A percentile compares a stretch with the other conserved stretches of the same genome.
These are phyloP conservation scores for Phaeosphaeriaceae sp. DNA, from an alignment of 2,329 filamentous ascomycete genomes.

Conservation along the genomic window DNA sequence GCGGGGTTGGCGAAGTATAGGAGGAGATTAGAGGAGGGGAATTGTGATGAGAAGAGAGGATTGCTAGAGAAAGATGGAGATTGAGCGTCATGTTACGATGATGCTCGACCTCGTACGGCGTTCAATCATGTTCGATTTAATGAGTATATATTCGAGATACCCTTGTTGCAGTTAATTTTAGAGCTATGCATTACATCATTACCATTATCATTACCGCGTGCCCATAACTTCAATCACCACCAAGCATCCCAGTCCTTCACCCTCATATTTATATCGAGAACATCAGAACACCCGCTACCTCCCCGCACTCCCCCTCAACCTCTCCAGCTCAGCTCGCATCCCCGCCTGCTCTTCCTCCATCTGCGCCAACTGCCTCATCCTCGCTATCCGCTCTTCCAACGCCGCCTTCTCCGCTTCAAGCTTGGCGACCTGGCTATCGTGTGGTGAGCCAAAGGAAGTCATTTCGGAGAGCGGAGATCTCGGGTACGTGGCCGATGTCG, in stretches of 20 bases:
- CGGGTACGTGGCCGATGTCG: neutral
- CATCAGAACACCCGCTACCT: neutral
- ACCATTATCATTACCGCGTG: neutral
- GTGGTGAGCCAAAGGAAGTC: neutral
- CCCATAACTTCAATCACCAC: neutral
- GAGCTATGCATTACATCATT: neutral
- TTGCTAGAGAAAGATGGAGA: neutral
- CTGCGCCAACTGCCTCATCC: neutral
- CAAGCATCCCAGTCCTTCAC: neutral
- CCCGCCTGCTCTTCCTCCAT: neutral
- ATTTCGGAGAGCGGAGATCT: neutral
- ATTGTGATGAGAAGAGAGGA: slow-evolving; percentile 5
- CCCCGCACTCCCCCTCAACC: neutral
- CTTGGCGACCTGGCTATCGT: neutral
- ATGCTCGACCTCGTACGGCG: no score
- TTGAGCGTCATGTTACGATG: neutral
- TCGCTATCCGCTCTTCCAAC: neutral
- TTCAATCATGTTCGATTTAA: no score
- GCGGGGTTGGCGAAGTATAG: slow-evolving; percentile 38
- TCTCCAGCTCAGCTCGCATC: neutral
- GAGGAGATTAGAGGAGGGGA: slow-evolving; percentile 1
- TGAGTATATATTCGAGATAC: neutral
- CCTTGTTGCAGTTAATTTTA: neutral
- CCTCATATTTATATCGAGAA: neutral
- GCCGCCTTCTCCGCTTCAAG: neutral